Conservation (phyloP, 805 yeast species). For the Schizosaccharomyces japonicus region DNA sequence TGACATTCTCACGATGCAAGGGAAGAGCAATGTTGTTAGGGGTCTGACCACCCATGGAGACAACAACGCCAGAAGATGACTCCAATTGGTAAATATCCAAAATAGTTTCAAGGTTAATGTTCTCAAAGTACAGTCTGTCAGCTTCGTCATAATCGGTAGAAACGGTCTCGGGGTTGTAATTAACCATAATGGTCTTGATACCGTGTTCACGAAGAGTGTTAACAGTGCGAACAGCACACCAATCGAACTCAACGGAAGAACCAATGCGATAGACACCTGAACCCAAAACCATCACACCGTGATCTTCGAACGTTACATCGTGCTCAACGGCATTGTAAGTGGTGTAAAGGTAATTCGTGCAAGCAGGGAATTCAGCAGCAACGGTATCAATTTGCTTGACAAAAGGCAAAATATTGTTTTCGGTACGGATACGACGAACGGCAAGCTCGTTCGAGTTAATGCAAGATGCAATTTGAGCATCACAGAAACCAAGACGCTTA, state of each 20-base stretch:
- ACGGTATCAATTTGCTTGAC: conserved; percentile 92
- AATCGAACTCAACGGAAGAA: conserved; percentile 92
- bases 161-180: conserved; percentile 95
- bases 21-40: conserved; percentile 89
- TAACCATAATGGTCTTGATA: conserved; percentile 80
- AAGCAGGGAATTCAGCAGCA: conserved; percentile 97
- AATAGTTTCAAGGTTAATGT: conserved; percentile 81
- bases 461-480: conserved; percentile 81
- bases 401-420: conserved; percentile 67
- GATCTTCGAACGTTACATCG: conserved; percentile 66
- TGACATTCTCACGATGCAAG: conserved; percentile 60
- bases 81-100: conserved; percentile 92
- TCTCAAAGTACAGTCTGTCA: conserved; percentile 90
- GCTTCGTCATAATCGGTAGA: conserved; percentile 97
- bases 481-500: conserved; percentile 90
- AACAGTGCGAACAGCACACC: conserved; percentile 97
- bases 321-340: conserved; percentile 77
- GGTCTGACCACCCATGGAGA: conserved; percentile 92
- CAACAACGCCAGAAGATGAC: conserved; percentile 70
- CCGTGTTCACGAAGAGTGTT: conserved; percentile 76
- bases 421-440: conserved; percentile 68
- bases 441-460: conserved; percentile 78
- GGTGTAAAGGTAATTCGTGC: conserved; percentile 83
- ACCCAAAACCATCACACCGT: conserved; percentile 85
- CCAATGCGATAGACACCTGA: conserved; percentile 99